phyloP scores from a whole-genome alignment of 148 eudicot genomes.

The Oxyria digyna region DNA sequence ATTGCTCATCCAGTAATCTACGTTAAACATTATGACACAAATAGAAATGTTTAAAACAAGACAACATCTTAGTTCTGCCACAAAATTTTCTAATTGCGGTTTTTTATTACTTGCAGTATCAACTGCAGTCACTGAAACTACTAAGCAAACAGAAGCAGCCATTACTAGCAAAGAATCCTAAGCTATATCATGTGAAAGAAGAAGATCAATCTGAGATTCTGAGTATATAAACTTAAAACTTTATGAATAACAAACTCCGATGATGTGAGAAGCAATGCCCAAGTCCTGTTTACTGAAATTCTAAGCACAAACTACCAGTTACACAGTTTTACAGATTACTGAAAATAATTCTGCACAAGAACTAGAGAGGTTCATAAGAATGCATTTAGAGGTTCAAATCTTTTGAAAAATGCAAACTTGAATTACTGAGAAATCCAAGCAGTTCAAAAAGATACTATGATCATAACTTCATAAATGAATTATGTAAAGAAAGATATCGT shows the following conservation, averaged over 20 bases:
- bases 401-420: background rate
- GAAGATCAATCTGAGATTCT: background rate
- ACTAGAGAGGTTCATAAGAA: background rate
- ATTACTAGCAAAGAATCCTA: no score
- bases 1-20: background rate
- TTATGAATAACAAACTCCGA: background rate
- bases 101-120: background rate
- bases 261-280: background rate
- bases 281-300: background rate
- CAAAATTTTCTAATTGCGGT: background rate
- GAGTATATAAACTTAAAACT: background rate
- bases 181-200: background rate
- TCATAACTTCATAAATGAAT: background rate
- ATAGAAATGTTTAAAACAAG: background rate
- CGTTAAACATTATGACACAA: background rate
- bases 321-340: background rate
- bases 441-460: background rate
- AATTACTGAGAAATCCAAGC: background rate
- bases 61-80: background rate
- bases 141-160: background rate
- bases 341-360: background rate
- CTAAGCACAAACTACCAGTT: background rate
- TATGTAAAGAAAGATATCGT: constrained; percentile 14
- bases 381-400: no score
- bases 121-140: background rate